Evolutionary conservation across 2,329 filamentous ascomycete genomes (phyloP).

Genomic region (Beauveria brongniartii): DNA sequence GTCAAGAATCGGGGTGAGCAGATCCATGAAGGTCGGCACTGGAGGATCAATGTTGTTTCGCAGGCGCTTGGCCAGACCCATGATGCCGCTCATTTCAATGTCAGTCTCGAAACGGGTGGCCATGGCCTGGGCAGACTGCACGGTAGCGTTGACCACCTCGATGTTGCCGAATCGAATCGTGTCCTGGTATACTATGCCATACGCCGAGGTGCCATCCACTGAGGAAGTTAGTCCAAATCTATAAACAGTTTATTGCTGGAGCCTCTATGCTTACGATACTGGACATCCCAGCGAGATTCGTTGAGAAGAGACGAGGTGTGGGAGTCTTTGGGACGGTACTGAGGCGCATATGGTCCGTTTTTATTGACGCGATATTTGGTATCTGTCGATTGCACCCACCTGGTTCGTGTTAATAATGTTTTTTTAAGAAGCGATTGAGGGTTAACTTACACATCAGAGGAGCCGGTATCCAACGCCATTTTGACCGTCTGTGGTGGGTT

Average conservation of each 20-base stretch:
- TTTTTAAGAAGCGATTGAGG: background rate
- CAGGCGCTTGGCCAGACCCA: slow-evolving; percentile 42
- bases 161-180: slow-evolving; percentile 38
- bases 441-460: slow-evolving; percentile 52
- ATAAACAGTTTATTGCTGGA: too few species aligned
- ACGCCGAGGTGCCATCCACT: slow-evolving; percentile 37
- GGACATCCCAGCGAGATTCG: slow-evolving; percentile 39
- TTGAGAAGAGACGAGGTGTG: slow-evolving; percentile 32
- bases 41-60: slow-evolving; percentile 35
- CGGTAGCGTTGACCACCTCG: slow-evolving; percentile 34
- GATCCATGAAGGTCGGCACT: slow-evolving; percentile 37
- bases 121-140: slow-evolving; percentile 40
- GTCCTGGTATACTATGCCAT: slow-evolving; percentile 44
- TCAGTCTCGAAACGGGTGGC: slow-evolving; percentile 35
- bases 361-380: slow-evolving; percentile 29
- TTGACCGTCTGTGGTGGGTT: slow-evolving; percentile 39
- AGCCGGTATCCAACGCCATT: slow-evolving; percentile 46
- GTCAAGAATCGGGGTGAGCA: slow-evolving; percentile 32
- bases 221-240: background rate
- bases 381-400: slow-evolving; percentile 48
- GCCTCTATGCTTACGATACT: slow-evolving; percentile 35
- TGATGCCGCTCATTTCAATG: slow-evolving; percentile 38
- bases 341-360: slow-evolving; percentile 28
- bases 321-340: slow-evolving; percentile 38
- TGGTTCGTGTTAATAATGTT: slow-evolving; percentile 16